Conservation (phyloP, 768 basidiomycete species). For the Rickenella mellea region DNA sequence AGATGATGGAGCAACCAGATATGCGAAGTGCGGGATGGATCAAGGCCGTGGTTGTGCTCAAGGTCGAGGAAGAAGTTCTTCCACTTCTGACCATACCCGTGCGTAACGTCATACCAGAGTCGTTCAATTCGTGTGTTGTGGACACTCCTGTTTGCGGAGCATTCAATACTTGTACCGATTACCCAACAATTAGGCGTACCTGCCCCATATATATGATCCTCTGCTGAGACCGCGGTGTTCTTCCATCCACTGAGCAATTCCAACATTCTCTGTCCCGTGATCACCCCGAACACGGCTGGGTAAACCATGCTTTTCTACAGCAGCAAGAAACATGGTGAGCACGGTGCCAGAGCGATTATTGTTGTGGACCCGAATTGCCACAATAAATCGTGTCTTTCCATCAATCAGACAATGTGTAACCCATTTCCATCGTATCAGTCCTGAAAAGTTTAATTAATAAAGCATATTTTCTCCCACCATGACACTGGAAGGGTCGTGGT, state of each 20-base stretch:
- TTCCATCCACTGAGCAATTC: slow-evolving; percentile 16
- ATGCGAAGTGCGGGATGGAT: slow-evolving; percentile 1
- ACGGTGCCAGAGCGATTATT: slow-evolving; percentile 22
- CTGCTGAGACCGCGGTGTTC: slow-evolving; percentile 8
- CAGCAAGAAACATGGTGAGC: slow-evolving; percentile 7
- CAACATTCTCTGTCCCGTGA: slow-evolving; percentile 20
- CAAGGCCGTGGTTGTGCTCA: slow-evolving; percentile 4
- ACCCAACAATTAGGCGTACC: slow-evolving; percentile 7
- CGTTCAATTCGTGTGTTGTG: slow-evolving; percentile 9
- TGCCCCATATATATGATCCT: slow-evolving; percentile 21
- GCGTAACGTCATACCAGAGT: slow-evolving; percentile 5
- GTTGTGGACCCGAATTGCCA: slow-evolving; percentile 14
- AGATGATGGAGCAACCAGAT: slow-evolving; percentile 10
- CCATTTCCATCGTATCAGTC: slow-evolving; percentile 20
- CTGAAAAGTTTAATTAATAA: too few species aligned
- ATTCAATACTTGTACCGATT: too few species aligned
- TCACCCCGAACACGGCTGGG: slow-evolving; percentile 19
- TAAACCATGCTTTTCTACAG: slow-evolving; percentile 7
- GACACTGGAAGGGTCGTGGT: neutral
- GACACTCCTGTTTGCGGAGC: slow-evolving; percentile 3
- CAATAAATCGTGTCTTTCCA: slow-evolving; percentile 15
- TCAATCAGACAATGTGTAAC: slow-evolving; percentile 22
- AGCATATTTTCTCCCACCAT: too few species aligned
- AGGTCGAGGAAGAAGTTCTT: slow-evolving; percentile 5
- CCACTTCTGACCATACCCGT: slow-evolving; percentile 5